Percentiles rank a stretch among this genome's conserved stretches.
These are phyloP conservation scores for Leccinum uliginosum DNA, from an alignment of 768 basidiomycete genomes.

Conservation along the genomic window DNA sequence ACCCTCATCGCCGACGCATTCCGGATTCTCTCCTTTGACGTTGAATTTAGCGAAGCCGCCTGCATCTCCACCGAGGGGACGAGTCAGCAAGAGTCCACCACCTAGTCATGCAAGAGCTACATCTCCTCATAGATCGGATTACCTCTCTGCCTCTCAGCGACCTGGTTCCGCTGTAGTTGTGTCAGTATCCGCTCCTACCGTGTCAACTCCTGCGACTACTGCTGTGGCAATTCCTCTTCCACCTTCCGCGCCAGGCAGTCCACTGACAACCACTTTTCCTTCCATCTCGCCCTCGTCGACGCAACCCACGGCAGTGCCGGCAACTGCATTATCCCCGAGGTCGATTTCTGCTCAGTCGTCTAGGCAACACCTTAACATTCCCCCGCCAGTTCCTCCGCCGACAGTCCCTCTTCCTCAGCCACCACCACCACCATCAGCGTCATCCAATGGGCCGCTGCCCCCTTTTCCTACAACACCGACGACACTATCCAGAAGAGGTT, in stretches of 20 bases:
- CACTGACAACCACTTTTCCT: conserved; percentile 16
- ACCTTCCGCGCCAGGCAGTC: conserved; percentile 17
- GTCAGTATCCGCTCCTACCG: conserved; percentile 5
- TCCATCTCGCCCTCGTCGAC: background rate
- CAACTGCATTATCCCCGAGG: conserved; percentile 4
- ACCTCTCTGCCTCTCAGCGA: background rate
- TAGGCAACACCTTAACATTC: conserved; percentile 27
- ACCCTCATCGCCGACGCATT: conserved; percentile 26
- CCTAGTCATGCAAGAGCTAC: conserved; percentile 10
- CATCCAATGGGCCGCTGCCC: background rate
- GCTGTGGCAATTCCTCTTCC: conserved; percentile 13
- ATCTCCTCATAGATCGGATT: conserved; percentile 11
- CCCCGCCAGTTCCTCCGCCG: conserved; percentile 29
- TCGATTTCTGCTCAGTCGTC: conserved; percentile 12
- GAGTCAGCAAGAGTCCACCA: conserved; percentile 28
- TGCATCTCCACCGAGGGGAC: conserved; percentile 15
- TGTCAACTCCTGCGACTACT: conserved; percentile 2
- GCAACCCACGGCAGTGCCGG: background rate
- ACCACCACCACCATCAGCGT: conserved; percentile 16
- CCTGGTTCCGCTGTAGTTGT: conserved; percentile 10
- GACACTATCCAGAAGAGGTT: conserved; percentile 8
- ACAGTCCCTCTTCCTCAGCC: conserved; percentile 29
- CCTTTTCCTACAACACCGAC: conserved; percentile 1
- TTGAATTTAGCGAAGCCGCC: conserved; percentile 21
- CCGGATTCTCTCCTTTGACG: conserved; percentile 27